Evolutionary conservation across 1,284 basidiomycete genomes (phyloP), one percentile per base, ranked within the genome.

Genomic region (Sporisorium exsertum): DNA sequence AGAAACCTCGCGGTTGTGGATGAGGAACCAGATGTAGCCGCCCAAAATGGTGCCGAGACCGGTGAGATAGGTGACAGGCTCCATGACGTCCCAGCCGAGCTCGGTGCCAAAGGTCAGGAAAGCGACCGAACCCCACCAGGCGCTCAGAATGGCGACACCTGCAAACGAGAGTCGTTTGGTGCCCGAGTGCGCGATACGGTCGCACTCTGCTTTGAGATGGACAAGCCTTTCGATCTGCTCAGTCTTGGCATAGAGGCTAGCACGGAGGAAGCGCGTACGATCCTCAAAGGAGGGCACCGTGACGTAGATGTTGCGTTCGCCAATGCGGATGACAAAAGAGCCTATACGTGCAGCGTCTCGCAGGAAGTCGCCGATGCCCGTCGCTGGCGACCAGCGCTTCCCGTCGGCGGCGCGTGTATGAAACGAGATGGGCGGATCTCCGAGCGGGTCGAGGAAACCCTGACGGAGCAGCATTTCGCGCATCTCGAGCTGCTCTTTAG

Each of bases 281-380:
- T 82, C 80, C 42, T 80, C 80, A 37, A 82, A 81, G 13, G 73
- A 77, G n/a, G 80, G 80, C 18, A 81, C 80, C 2, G 68, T 67
- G 42, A 81, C 67, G 18, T 57, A 62, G 56, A 80, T 63, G 50
- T 76, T 71, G 53, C 78, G 68, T 15, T 79, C 72, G 13, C 73
- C 78, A 55, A 80, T 67, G 42, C 73, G 71, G 32, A 81, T 80
- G 33, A 76, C 69, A 35, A 81, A 81, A 1, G 72, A 73, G 22
- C 80, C 80, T 18, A 81, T 72, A 16, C 80, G 69, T 9, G 79
- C 79, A 4, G 80, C 80, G 37, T 82, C 80, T 24, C 78, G 70
- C 33, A 82, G 43, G 26, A 80, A 82, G 59, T 82, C 80, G 18
- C 79, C 79, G 18, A 82, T 80, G n/a, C 79, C 79, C 3, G 80